Evolutionary conservation across 1,284 basidiomycete species (phyloP), one percentile per base, ranked within the genome.

Genomic region (Cryptococcus sp.): DNA sequence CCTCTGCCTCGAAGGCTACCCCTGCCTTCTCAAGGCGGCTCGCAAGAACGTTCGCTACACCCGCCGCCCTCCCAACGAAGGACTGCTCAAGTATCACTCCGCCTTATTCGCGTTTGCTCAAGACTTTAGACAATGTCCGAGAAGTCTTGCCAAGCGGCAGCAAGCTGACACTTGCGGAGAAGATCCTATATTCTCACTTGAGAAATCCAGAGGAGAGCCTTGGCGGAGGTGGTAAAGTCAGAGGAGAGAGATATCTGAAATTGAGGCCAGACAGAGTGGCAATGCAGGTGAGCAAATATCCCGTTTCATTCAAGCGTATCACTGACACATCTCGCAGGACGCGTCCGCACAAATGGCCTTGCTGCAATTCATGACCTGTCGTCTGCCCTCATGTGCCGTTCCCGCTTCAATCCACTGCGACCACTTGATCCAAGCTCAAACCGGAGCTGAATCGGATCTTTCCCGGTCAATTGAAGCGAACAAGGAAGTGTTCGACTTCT

Each of bases 331-430:
- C 37, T 10, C 16, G 20, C 46, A 73, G 73, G 93, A 98, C 79
- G 96, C 96, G 45, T 97, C 93, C 49, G 96, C 96, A 50, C 96
- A 99, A 89, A 83, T 84, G 83, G 83, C 82, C n/a, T 89, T 96
- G 58, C 80, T 99, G 59, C 96, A 99, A 80, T 99, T 99, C 80
- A 98, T 98, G 91, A 97, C 95, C 58, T 95, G 94, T 55, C 93
- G 92, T 48, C 85, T 98, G 52, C 80, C 86, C 41, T 84, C 84
- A 62, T 91, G 89, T 68, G 58, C 92, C 34, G 95, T 99, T 8
- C 84, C 84, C 83, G 89, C 81, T 84, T 97, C 78, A n/a, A 83
- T 86, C 55, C 96, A 99, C 79, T 99, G 96, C 74, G 96, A 99
- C 77, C 96, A 99, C 81, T 84, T 98, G 46, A 96, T 94, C 57